These are phyloP conservation scores for Lasiodiplodia sp. DNA, from an alignment of 2,329 filamentous ascomycete species.

Conservation along the genomic window DNA sequence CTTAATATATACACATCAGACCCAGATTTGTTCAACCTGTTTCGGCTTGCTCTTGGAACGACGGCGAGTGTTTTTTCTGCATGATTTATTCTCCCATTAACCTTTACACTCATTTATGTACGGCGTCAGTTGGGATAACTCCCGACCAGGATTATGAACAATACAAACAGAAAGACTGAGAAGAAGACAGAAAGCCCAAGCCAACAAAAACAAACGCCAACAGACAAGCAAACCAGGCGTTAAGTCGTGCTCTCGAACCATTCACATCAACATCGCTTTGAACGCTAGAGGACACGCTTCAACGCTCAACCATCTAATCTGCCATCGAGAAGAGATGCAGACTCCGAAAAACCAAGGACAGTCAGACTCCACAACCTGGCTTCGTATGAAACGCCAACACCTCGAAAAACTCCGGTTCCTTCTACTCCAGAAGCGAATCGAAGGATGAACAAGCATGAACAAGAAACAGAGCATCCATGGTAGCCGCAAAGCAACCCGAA, in stretches of 20 bases:
- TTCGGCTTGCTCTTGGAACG: background rate
- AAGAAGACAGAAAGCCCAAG: background rate
- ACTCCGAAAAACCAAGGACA: background rate
- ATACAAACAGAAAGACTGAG: background rate
- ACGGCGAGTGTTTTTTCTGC: background rate
- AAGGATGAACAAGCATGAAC: background rate
- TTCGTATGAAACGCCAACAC: background rate
- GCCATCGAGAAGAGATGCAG: background rate
- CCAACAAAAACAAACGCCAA: background rate
- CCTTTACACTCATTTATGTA: background rate
- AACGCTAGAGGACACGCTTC: conserved; percentile 10
- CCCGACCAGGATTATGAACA: conserved; percentile 10
- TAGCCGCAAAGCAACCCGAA: background rate
- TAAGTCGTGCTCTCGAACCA: background rate
- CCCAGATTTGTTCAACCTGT: background rate
- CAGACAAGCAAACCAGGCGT: background rate
- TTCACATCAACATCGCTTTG: background rate
- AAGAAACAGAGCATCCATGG: background rate
- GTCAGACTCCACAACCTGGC: background rate
- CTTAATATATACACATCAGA: background rate
- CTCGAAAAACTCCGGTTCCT: background rate
- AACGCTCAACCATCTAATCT: background rate
- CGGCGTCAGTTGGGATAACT: background rate
- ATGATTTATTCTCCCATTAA: background rate
- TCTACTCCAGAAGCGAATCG: background rate